Base-by-base conservation (phyloP, 2,329 filamentous ascomycete genomes). In the Colletotrichum brevisporum region DNA sequence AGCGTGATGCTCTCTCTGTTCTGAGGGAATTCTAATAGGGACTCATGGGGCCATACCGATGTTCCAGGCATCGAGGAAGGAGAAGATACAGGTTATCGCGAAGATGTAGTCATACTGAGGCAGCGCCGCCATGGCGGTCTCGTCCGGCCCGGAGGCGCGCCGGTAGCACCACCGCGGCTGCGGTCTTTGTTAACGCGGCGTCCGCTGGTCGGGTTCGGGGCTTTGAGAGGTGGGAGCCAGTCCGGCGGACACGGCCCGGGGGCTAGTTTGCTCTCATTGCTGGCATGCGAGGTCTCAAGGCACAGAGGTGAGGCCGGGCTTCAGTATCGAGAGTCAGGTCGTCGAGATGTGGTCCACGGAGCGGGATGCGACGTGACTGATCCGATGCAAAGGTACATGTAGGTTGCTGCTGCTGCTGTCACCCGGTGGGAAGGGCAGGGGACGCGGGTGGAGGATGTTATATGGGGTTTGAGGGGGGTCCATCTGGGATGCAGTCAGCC, bases 1-100 rank as follows among this genome's bases (percentile, higher is more conserved):
- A 70, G 76, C 90, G 87, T 18, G 86, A 85, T 50, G 92, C 78
- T 31, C 27, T 31, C 27, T 31, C 27, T 31, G 27, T 31, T 31
- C 27, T 6, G 27, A 31, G 27, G 6, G 27, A 31, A 3, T 31
- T 6, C 2, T 5, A 4, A 31, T 4, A 6, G 27, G 27, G 27
- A 3, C 21, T 3, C 27, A 1, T 31, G 27, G 27, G 27, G 4
- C 3, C 27, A 31, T 36, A 83, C 88, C 88, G 71, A 89, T 90
- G 76, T 90, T 91, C 86, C 87, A 91, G 63, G 89, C 89, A 76
- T 91, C 89, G 51, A 91, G 85, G 74, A 89, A 87, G 67, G 89
- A 88, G 77, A 91, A 91, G 67, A 91, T 84, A 60, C 86, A 88
- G 79, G 86, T 88, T 64, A 91, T 85, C 73, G 88, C 89, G 73